Evolutionary conservation across 208 protist species (phyloP), one percentile per base, ranked within the genome.

Genomic region (Acanthamoeba rhysodes): DNA sequence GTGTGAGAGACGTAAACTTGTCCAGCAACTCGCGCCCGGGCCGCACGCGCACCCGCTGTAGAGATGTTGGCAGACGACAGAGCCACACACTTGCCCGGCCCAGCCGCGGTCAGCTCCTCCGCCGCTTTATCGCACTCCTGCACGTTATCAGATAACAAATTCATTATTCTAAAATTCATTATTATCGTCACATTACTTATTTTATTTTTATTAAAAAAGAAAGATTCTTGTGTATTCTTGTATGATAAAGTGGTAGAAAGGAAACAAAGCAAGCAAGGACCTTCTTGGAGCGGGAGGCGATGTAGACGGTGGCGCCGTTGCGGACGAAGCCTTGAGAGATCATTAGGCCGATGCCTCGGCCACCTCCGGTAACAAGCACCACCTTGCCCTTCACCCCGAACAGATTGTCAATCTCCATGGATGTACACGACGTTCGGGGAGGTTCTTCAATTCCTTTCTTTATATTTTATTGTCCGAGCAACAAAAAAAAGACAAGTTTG

Each of bases 271-370:
- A 64, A 88, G 41, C 2, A 62, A 50, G 8, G 0, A 93, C 95
- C 59, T 96, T 29, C 27, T 70, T 45, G 93, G 95, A 90, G 59
- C 96, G 74, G 6, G 96, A 96, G 41, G 64, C 78, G 50, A 97
- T 95, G 70, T 97, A 97, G 27, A 97, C 96, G n/a, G 59, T 96
- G n/a, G 95, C 88, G 4, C 96, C 96, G 85, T 97, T 97, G 20
- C 78, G 90, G 29, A 96, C 95, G 27, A 97, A 97, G 59, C 93
- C 96, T 32, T 78, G 27, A 37, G 84, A n/a, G 16, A 97, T 96
- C 34, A 90, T 85, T 6, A 87, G 41, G 9, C 96, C 96, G 50
- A 97, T 95, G 32, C 96, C 95, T 18, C 94, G 95, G 4, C 94
- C 53, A 10, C 95, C 95, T 22, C 95, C 95, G 22, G 95, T 96